A percentile compares a stretch with the other conserved stretches of the same genome.
phyloP scores from a whole-genome alignment of 345 rosid species.

The Chamaenerion angustifolium region DNA sequence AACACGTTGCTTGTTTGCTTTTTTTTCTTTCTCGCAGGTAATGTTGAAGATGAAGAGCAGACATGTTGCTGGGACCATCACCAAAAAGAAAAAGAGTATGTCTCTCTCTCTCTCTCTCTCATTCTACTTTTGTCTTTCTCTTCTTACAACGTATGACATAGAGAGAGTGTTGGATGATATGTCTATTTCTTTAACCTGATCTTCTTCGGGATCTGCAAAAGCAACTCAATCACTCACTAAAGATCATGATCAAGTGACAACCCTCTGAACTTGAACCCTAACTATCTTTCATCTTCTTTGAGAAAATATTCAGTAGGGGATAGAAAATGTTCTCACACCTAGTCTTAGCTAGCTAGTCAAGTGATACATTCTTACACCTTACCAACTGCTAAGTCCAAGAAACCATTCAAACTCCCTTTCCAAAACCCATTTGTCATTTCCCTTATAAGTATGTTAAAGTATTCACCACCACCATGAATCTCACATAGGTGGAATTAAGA shows the following conservation, averaged over 20 bases:
- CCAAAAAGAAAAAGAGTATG: conserved; percentile 38
- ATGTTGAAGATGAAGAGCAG: conserved; percentile 41
- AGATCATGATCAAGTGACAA: neutral
- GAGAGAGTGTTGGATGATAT: conserved; percentile 1
- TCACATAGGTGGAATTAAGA: too few species aligned
- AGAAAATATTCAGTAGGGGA: too few species aligned
- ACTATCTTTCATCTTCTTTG: too few species aligned
- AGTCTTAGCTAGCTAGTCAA: too few species aligned
- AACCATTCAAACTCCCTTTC: too few species aligned
- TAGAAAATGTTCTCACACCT: too few species aligned
- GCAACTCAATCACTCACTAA: conserved; percentile 2
- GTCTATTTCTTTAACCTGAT: neutral
- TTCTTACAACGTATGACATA: conserved; percentile 5
- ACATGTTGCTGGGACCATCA: conserved; percentile 35
- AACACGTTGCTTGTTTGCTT: conserved; percentile 6
- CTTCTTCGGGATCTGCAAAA: conserved; percentile 30
- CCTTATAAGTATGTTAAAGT: too few species aligned
- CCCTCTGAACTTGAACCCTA: too few species aligned
- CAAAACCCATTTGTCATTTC: too few species aligned
- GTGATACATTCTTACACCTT: too few species aligned
- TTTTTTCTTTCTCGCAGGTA: conserved; percentile 20
- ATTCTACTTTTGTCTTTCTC: conserved; percentile 4
- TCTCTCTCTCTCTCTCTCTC: conserved; percentile 1
- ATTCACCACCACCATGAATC: too few species aligned
- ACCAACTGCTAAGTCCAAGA: too few species aligned